Conservation (phyloP, 495 filamentous ascomycete genomes). For the Xylaria venustula region DNA sequence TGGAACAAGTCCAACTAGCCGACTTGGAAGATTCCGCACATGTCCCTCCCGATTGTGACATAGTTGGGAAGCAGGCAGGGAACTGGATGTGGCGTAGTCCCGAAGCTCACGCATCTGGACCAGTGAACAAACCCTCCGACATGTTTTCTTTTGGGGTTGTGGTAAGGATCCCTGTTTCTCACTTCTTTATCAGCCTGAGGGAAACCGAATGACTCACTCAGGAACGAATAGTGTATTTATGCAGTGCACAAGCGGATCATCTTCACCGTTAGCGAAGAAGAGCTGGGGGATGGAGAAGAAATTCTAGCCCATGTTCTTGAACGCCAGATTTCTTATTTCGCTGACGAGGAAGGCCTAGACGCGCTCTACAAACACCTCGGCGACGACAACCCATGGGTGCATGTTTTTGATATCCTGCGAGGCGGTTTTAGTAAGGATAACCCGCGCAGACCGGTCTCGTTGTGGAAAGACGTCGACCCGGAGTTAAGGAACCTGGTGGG, state of each 20-base stretch:
- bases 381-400: constrained; percentile 34
- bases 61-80: too few species aligned
- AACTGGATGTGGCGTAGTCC: too few species aligned
- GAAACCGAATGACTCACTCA: neutral
- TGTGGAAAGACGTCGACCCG: constrained; percentile 30
- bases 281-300: constrained; percentile 22
- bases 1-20: constrained; percentile 36
- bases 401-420: constrained; percentile 22
- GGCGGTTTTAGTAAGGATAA: constrained; percentile 36
- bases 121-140: constrained; percentile 30
- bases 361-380: constrained; percentile 30
- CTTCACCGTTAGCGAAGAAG: constrained; percentile 39
- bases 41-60: too few species aligned
- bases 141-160: constrained; percentile 34
- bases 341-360: constrained; percentile 37
- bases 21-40: too few species aligned
- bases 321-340: constrained; percentile 51
- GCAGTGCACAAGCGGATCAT: constrained; percentile 38
- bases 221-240: constrained; percentile 33
- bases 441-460: constrained; percentile 32
- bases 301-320: constrained; percentile 32
- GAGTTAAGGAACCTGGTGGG: constrained; percentile 40
- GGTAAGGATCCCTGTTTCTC: constrained; percentile 25
- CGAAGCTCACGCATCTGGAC: constrained; percentile 29
- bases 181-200: constrained; percentile 29